Evolutionary conservation across 2,329 filamentous ascomycete species (phyloP), one percentile per base, ranked within the genome.

Genomic region (Lecanicillium sp.): DNA sequence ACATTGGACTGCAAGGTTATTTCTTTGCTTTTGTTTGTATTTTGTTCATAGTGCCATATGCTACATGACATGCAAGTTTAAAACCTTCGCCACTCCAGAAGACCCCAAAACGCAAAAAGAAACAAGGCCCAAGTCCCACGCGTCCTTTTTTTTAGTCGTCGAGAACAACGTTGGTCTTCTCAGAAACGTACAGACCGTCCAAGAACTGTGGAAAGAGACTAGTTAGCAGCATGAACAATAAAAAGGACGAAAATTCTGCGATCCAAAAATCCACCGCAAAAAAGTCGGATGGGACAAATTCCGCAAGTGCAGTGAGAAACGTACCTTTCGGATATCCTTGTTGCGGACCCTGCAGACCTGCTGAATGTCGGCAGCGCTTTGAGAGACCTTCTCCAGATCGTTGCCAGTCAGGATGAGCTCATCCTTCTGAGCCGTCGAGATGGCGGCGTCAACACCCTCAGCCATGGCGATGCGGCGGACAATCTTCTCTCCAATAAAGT

Each of bases 281-380:
- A n/a, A n/a, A n/a, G n/a, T n/a, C n/a, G n/a, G n/a, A n/a, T n/a
- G n/a, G n/a, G n/a, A n/a, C n/a, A n/a, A n/a, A n/a, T n/a, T 28
- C 16, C 12, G 8, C 12, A 25, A 6, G 2, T 7, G n/a, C 4
- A 27, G 16, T 13, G 19, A 6, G n/a, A n/a, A 11, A 30, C 33
- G 30, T 34, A 88, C 84, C 85, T 95, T 95, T 76, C 94, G 88
- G 78, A 98, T 98, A 95, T 98, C 92, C 88, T 98, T 98, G 86
- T 98, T 98, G 70, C 88, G 83, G 71, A 98, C 92, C 73, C 81
- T 81, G 88, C 92, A 98, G 73, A 92, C 89, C 74, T 98, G 92
- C 79, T 98, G 92, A 68, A 98, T 95, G 69, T 98, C 92, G 71
- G 92, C 92, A 54, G 92, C 92, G 64, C 83, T 88, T 77, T 98